Base-by-base conservation (phyloP, 352 stramenopile genomes). In the Phytophthora constricta region DNA sequence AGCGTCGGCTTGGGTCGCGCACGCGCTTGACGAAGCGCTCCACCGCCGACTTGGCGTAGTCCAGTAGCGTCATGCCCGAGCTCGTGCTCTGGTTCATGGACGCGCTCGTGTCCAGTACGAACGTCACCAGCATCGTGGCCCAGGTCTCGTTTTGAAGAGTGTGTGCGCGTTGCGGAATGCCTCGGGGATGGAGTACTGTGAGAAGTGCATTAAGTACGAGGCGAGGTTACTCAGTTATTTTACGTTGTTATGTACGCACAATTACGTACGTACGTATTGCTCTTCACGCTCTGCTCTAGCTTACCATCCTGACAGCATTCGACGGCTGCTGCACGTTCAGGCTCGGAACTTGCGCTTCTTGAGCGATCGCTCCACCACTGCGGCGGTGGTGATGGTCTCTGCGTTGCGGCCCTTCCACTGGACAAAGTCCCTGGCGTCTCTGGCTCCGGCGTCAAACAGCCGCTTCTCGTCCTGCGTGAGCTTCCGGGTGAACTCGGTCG, bases 41-140 rank as follows among this genome's bases (percentile, higher is more conserved):
- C 31, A 95, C 86, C 10, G 89, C 87, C 33, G 86, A 95, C 78
- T 96, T 96, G 74, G 89, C 89, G 58, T 89, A 95, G 74, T 96
- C 89, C 50, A 96, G 74, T 61, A 96, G 76, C 62, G 89, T 95
- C 89, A 96, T 96, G 54, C 89, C 89, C 54, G 79, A 91, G 76
- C 76, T 92, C 45, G 87, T 95, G 65, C 80, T 90, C 84, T 96
- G 89, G 70, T 93, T 95, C 89, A 96, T 96, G 47, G 89, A 96
- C 80, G 87, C 89, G 60, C 81, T 92, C 73, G 89, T 96, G 77
- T 96, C 89, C 66, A 96, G 82, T 70, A 96, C 87, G 72, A 96
- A 96, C 70, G 86, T 94, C 74, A 96, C 87, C 19, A 96, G 74
- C 89, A 96, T 96, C 28, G 37, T 55, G 16, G 14, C 47, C 37